Base-by-base conservation (phyloP, 257 asterid genomes). In the Solanum sitiens region DNA sequence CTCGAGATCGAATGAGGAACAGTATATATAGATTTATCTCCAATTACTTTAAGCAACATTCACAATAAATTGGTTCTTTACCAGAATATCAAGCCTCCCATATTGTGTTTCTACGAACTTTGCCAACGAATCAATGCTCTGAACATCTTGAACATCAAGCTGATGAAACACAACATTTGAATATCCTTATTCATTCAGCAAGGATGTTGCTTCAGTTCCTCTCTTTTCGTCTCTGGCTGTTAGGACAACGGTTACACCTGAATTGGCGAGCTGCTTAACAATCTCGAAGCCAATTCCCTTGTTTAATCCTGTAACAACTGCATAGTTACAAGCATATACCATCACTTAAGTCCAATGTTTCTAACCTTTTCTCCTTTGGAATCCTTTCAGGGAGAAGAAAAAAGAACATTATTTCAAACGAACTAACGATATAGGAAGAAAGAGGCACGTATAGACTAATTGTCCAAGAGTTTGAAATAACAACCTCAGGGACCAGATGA, bases 241-340 rank as follows among this genome's bases (percentile, higher is more conserved):
- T 50, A 96, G 85, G 63, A 96, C 91, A 6, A 96, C 98, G 6
- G 91, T 90, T 35, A 89, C 89, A 7, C 98, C 98, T 53, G 95
- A 93, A 32, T 37, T 79, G 5, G 98, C 96, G 3, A 96, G 94
- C 90, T 93, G 96, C 42, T 95, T 92, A 68, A 88, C 98, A 6
- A 93, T 94, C 92, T 95, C 96, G 11, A 93, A 79, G 27, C 98
- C 98, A 23, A 94, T 94, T 63, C 98, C 98, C 90, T 92, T 94
- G 94, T 95, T 94, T 16, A 95, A 95, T 89, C 98, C 98, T 7
- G 96, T 95, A 47, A 95, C 98, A 72, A 94, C 96, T 25, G 96
- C 98, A 87, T 89, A 91, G 91, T 98, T 94, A 84, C 11, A 65
- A 74, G 63, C 37, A 67, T 33, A 10, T 67, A 47, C 79, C 63